Conservation (phyloP, 2,329 filamentous ascomycete genomes). For the Orbilia oligospora region DNA sequence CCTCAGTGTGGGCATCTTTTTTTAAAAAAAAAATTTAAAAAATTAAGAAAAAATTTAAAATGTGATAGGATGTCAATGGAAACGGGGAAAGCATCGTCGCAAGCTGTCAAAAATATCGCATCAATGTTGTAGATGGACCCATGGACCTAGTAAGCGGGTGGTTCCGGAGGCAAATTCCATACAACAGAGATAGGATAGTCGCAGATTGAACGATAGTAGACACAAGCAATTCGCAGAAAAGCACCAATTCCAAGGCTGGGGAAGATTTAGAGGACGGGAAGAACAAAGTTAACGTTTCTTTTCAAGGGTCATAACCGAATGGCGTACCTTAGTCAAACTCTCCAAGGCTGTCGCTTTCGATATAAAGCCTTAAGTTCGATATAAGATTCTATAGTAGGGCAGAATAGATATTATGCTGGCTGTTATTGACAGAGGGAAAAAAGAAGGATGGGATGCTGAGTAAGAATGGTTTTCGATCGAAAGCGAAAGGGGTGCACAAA, state of each 20-base stretch:
- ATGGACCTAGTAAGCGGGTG: constrained; percentile 19
- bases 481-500: constrained; percentile 29
- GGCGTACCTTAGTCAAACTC: constrained; percentile 39
- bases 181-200: constrained; percentile 17
- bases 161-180: constrained; percentile 55
- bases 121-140: constrained; percentile 12
- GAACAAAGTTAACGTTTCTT: constrained; percentile 38
- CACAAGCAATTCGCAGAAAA: constrained; percentile 30
- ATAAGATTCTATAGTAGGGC: constrained; percentile 7
- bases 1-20: background rate
- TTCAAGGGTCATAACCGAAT: constrained; percentile 45
- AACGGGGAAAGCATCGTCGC: constrained; percentile 12
- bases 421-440: constrained; percentile 16
- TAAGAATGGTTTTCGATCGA: constrained; percentile 30
- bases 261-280: constrained; percentile 8
- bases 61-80: constrained; percentile 28
- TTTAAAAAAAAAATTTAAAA: background rate
- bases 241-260: constrained; percentile 21
- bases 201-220: background rate
- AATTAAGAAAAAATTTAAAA: too few relatives aligned
- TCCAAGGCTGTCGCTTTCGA: constrained; percentile 5
- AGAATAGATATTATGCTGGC: constrained; percentile 25
- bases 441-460: constrained; percentile 22
- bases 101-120: constrained; percentile 18
- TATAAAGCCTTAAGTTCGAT: constrained; percentile 9